Percentiles rank a stretch among this genome's conserved stretches.
phyloP scores from a whole-genome alignment of 495 filamentous ascomycete species.

The Saxophila tyrrhenica region DNA sequence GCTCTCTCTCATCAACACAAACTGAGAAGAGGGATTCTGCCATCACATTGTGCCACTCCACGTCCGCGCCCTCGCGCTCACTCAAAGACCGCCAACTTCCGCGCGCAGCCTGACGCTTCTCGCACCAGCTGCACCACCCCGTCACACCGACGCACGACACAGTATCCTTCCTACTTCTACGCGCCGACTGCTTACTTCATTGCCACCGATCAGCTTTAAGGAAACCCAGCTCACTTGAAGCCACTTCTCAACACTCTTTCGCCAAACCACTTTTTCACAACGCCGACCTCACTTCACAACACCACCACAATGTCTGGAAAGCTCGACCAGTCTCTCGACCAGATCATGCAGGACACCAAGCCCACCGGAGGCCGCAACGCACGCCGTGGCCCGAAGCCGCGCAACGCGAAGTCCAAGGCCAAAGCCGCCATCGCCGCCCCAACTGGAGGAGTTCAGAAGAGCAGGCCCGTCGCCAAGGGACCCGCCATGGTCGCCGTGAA shows the following conservation, averaged over 20 bases:
- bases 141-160: neutral
- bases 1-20: neutral
- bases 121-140: no score
- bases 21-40: no score
- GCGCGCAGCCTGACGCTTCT: no score
- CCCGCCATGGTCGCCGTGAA: slow-evolving; percentile 20
- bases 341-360: slow-evolving; percentile 73
- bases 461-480: slow-evolving; percentile 47
- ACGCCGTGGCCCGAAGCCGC: slow-evolving; percentile 40
- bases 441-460: slow-evolving; percentile 82
- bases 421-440: slow-evolving; percentile 47
- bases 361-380: slow-evolving; percentile 41
- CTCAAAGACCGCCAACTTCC: neutral
- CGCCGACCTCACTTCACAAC: slow-evolving; percentile 38
- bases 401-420: slow-evolving; percentile 38
- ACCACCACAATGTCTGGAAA: slow-evolving; percentile 69
- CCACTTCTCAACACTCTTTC: neutral
- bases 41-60: no score
- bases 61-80: no score
- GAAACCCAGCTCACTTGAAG: neutral
- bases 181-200: neutral
- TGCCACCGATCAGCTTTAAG: neutral
- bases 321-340: slow-evolving; percentile 88
- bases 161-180: neutral
- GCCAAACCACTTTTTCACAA: neutral